Percentiles rank a stretch among this genome's conserved stretches.
phyloP scores from a whole-genome alignment of 805 yeast genomes.

The Starmerella stellata region DNA sequence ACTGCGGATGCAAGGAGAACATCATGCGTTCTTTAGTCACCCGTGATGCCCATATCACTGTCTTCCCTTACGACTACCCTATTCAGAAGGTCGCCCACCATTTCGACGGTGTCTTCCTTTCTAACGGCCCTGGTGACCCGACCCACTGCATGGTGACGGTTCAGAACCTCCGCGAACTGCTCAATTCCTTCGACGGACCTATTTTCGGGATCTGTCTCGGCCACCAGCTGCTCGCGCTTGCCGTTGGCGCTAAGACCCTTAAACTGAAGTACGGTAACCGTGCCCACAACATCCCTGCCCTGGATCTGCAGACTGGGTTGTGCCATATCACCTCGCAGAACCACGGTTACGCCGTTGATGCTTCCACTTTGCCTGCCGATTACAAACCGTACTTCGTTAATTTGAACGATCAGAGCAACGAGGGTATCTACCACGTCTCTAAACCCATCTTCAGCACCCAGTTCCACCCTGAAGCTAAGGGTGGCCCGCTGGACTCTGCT shows the following conservation, averaged over 20 bases:
- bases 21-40: constrained; percentile 82
- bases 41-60: constrained; percentile 92
- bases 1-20: constrained; percentile 97
- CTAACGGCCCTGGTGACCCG: constrained; percentile 97
- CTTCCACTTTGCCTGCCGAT: constrained; percentile 48
- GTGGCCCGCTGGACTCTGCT: constrained; percentile 91
- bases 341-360: constrained; percentile 96
- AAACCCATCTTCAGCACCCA: constrained; percentile 92
- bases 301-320: constrained; percentile 73
- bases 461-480: constrained; percentile 98
- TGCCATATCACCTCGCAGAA: constrained; percentile 98
- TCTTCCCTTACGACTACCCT: constrained; percentile 90
- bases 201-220: constrained; percentile 97
- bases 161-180: constrained; percentile 48
- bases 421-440: constrained; percentile 80
- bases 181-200: constrained; percentile 49
- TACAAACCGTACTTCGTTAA: constrained; percentile 82
- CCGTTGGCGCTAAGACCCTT: constrained; percentile 80
- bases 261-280: constrained; percentile 96
- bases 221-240: constrained; percentile 88
- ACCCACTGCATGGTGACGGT: constrained; percentile 73
- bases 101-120: constrained; percentile 86
- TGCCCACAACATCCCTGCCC: constrained; percentile 95
- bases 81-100: constrained; percentile 75
- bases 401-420: constrained; percentile 88